These are phyloP conservation scores for Fusarium sororula DNA, from an alignment of 2,329 filamentous ascomycete genomes.

Conservation along the genomic window DNA sequence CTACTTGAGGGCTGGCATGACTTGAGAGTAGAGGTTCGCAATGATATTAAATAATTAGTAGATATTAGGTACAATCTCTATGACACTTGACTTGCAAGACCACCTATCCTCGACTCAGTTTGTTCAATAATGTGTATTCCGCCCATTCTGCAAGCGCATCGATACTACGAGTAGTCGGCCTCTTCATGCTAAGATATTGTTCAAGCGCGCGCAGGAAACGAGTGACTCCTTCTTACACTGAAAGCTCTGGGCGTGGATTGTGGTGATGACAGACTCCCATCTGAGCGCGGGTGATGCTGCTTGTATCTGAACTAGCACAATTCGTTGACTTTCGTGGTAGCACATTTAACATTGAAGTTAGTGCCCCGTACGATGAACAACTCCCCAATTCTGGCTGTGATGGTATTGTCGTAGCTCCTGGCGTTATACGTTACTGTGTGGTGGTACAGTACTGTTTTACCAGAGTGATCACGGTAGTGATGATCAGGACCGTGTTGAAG, in stretches of 20 bases:
- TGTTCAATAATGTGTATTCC: fast-evolving
- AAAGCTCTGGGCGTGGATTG: background rate
- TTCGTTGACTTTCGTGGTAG: too few species aligned
- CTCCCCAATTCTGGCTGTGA: fast-evolving
- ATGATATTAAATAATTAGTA: background rate
- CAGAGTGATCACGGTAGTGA: fast-evolving
- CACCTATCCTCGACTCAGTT: fast-evolving
- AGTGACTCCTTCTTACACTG: fast-evolving
- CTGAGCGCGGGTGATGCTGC: fast-evolving
- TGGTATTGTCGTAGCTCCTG: fast-evolving
- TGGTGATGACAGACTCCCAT: fast-evolving
- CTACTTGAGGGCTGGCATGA: fast-evolving
- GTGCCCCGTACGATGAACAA: fast-evolving
- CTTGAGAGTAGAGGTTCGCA: fast-evolving
- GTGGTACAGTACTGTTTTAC: fast-evolving
- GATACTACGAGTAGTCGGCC: fast-evolving
- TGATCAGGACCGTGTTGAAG: fast-evolving
- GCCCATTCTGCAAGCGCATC: fast-evolving
- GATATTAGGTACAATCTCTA: background rate
- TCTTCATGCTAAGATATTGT: background rate
- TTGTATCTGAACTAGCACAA: too few species aligned
- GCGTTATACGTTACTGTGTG: fast-evolving
- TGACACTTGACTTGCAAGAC: background rate
- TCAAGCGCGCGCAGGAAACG: fast-evolving
- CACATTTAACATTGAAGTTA: too few species aligned